phyloP scores from a whole-genome alignment of 176 grass and related monocot genomes.

The Lolium multiflorum region DNA sequence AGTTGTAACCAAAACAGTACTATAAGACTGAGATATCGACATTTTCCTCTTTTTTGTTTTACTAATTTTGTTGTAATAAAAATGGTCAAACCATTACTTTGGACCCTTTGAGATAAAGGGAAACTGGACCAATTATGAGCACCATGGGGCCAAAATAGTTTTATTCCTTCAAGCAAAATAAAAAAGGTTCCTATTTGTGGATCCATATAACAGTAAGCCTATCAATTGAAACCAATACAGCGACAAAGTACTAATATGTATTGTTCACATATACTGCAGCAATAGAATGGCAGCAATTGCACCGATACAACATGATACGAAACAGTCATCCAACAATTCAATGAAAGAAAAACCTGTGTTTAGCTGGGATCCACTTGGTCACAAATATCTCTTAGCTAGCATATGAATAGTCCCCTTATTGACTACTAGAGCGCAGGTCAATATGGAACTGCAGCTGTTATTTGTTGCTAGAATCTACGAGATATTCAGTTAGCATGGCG shows the following conservation, averaged over 20 bases:
- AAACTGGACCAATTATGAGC: neutral
- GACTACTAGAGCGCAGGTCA: neutral
- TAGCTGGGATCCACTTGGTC: neutral
- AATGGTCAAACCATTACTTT: neutral
- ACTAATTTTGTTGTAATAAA: neutral
- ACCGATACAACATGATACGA: neutral
- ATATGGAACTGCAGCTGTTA: too few relatives aligned
- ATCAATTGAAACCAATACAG: neutral
- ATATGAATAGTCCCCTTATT: neutral
- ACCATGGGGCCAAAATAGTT: neutral
- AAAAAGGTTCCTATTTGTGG: neutral
- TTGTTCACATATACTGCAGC: neutral
- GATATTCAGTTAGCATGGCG: conserved; percentile 43
- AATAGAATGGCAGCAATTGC: neutral
- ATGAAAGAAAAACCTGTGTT: neutral
- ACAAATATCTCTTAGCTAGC: neutral
- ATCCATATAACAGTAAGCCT: neutral
- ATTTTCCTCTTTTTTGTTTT: neutral
- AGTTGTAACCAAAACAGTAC: neutral
- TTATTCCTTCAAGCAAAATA: neutral
- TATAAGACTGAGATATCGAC: neutral
- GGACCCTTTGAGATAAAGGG: neutral
- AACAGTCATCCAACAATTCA: neutral
- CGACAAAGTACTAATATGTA: neutral
- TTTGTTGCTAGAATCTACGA: neutral